A percentile compares a stretch with the other conserved stretches of the same genome.
phyloP scores from a whole-genome alignment of 2,329 filamentous ascomycete species.

The Phoma sp. region DNA sequence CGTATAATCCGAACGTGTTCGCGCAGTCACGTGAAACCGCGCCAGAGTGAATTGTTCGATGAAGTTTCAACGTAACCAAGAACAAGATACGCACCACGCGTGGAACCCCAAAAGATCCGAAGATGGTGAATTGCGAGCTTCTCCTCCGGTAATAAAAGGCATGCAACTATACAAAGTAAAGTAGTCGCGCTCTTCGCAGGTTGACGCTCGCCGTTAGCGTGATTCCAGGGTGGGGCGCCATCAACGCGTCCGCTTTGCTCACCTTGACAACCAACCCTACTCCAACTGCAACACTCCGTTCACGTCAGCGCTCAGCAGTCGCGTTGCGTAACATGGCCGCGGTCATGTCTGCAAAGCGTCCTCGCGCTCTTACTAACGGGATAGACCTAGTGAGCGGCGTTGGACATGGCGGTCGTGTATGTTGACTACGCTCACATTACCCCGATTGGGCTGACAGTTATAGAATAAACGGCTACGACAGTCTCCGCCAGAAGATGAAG shows the following conservation, averaged over 20 bases:
- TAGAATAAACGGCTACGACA: slow-evolving; percentile 42
- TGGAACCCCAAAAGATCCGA: background rate
- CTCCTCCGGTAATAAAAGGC: background rate
- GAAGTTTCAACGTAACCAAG: background rate
- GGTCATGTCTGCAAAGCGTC: slow-evolving; percentile 43
- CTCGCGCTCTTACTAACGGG: slow-evolving; percentile 32
- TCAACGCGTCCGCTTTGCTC: slow-evolving; percentile 28
- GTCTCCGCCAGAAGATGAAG: slow-evolving; percentile 30
- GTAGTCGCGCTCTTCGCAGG: background rate
- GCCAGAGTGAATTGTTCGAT: background rate
- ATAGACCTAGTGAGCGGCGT: slow-evolving; percentile 18
- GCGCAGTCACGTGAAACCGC: slow-evolving; percentile 9
- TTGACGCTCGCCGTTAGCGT: slow-evolving; percentile 14
- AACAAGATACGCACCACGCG: background rate
- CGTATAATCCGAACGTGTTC: background rate
- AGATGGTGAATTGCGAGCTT: background rate
- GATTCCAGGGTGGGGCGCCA: slow-evolving; percentile 21
- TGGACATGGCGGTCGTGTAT: slow-evolving; percentile 27
- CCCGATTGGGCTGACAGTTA: slow-evolving; percentile 17
- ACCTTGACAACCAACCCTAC: background rate
- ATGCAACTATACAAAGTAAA: background rate
- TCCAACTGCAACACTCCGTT: background rate
- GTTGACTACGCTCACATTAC: slow-evolving; percentile 3
- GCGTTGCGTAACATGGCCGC: slow-evolving; percentile 31
- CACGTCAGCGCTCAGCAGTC: background rate